Evolutionary conservation across 78 protist species (phyloP).

Genomic region (Salpingoeca rosetta): DNA sequence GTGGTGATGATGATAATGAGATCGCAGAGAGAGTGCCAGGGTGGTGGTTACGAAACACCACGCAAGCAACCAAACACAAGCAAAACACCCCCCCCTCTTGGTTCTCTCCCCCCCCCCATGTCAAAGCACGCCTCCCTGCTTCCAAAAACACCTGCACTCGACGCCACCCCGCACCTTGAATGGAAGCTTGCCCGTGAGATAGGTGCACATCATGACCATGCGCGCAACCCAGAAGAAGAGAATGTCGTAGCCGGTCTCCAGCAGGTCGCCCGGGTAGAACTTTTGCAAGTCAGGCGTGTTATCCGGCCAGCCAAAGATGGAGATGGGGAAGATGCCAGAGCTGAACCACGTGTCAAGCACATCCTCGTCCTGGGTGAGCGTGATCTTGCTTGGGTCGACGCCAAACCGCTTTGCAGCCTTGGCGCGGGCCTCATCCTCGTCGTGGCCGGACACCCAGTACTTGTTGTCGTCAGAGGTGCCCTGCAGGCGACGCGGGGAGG

Average conservation of each 20-base stretch:
- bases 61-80: no score
- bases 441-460: conserved; percentile 46
- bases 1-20: not conserved
- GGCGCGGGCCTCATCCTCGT: conserved; percentile 49
- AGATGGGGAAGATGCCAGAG: conserved; percentile 97
- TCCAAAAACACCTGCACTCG: no score
- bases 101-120: no score
- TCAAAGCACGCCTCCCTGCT: no score
- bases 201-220: conserved; percentile 95
- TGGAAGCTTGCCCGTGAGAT: conserved; percentile 69
- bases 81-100: no score
- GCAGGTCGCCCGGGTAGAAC: conserved; percentile 83
- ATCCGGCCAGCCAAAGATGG: conserved; percentile 94
- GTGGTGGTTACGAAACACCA: no score
- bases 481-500: not conserved
- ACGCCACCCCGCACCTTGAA: conserved; percentile 62
- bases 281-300: conserved; percentile 46
- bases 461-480: not conserved
- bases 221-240: conserved; percentile 99
- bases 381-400: conserved; percentile 9
- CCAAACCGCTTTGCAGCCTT: conserved; percentile 48
- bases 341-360: conserved; percentile 99
- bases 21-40: conserved; percentile 1
- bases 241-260: conserved; percentile 99
- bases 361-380: conserved; percentile 90